phyloP scores from a whole-genome alignment of 169 alveolate species.

The Cryptosporidium xiaoi region DNA sequence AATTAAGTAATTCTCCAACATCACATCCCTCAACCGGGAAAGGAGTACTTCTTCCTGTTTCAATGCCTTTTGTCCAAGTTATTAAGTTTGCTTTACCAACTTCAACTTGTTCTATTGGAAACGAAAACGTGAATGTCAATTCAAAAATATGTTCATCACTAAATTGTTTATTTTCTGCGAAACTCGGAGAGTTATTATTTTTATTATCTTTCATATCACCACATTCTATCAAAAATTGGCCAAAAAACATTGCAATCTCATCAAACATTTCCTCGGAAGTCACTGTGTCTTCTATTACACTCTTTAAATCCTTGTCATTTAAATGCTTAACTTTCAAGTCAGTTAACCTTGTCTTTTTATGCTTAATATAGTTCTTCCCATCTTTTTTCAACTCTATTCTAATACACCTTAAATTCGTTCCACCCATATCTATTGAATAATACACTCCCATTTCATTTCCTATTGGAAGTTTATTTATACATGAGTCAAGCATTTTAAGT shows the following conservation, averaged over 20 bases:
- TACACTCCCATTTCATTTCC: conserved; percentile 89
- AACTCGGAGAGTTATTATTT: neutral
- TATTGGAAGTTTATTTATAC: conserved; percentile 84
- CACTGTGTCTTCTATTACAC: conserved; percentile 3
- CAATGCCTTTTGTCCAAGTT: conserved; percentile 93
- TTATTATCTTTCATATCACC: conserved; percentile 35
- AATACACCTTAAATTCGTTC: conserved; percentile 88
- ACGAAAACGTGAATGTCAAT: conserved; percentile 64
- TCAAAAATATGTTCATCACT: neutral
- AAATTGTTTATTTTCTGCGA: neutral
- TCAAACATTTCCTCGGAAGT: conserved; percentile 63
- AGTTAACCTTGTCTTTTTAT: conserved; percentile 35
- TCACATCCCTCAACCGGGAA: conserved; percentile 92
- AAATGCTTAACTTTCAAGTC: conserved; percentile 5
- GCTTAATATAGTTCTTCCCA: conserved; percentile 52
- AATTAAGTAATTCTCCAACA: conserved; percentile 85
- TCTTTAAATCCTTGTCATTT: neutral
- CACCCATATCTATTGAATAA: conserved; percentile 92
- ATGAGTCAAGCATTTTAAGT: conserved; percentile 88
- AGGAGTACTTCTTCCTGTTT: conserved; percentile 89
- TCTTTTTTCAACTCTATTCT: conserved; percentile 84
- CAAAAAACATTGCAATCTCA: conserved; percentile 48
- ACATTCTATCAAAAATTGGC: conserved; percentile 31
- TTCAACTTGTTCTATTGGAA: conserved; percentile 47
- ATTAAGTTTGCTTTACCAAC: conserved; percentile 78